Percentiles rank a stretch among this genome's conserved stretches.
Evolutionary conservation across 2,329 filamentous ascomycete species (phyloP).

Genomic region (Albophoma yamanashiensis): DNA sequence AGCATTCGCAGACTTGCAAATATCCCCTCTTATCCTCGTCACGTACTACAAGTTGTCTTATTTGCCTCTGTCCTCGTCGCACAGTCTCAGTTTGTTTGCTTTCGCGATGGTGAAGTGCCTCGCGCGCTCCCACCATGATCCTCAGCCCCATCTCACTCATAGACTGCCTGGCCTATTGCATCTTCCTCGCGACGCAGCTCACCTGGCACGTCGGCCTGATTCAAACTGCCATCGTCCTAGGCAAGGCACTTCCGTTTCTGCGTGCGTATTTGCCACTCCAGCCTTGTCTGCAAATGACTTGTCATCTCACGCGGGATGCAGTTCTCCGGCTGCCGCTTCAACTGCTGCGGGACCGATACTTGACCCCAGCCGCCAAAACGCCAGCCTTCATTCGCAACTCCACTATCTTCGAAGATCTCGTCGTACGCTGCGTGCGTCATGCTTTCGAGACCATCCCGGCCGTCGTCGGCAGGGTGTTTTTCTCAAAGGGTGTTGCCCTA

Average conservation of each 20-base stretch:
- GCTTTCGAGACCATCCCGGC: conserved; percentile 64
- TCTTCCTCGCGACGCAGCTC: conserved; percentile 62
- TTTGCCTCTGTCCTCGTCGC: neutral
- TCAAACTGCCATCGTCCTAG: conserved; percentile 42
- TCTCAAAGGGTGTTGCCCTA: conserved; percentile 60
- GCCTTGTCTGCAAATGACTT: neutral
- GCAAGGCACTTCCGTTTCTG: conserved; percentile 59
- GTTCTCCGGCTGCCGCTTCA: conserved; percentile 1
- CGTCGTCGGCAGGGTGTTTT: conserved; percentile 62
- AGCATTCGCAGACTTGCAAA: neutral
- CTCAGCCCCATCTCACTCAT: conserved; percentile 63
- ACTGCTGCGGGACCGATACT: conserved; percentile 15
- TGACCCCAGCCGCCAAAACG: conserved; percentile 15
- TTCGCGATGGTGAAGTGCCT: conserved; percentile 1
- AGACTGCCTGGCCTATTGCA: conserved; percentile 63
- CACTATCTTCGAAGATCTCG: conserved; percentile 66
- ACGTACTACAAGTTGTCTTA: neutral
- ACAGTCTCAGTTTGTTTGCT: neutral
- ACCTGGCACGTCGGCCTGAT: conserved; percentile 56
- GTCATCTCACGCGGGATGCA: neutral
- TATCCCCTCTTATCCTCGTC: neutral
- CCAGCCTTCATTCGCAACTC: conserved; percentile 57
- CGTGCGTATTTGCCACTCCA: conserved; percentile 30
- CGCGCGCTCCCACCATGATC: conserved; percentile 44
- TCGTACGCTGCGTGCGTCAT: conserved; percentile 68